Base-by-base conservation (phyloP, 352 stramenopile genomes). In the Phytopythium kandeliae region DNA sequence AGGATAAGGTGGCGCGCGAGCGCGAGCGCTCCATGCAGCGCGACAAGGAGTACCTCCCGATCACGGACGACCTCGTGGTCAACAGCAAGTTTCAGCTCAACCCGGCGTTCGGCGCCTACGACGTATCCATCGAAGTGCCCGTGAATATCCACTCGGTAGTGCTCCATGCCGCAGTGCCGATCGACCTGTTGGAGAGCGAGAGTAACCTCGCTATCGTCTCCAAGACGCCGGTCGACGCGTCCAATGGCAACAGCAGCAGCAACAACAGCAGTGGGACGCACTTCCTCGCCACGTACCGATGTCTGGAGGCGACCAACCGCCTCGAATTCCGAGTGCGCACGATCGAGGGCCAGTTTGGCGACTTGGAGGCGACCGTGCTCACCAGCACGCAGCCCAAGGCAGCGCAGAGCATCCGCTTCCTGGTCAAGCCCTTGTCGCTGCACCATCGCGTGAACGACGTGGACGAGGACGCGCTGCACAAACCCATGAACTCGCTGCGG, bases 11-110 rank as follows among this genome's bases (percentile, higher is more conserved):
- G 21, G 43, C 63, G 8, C 74, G 71, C n/a, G 62, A 91, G 52
- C 71, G 71, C 38, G 56, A 87, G 7, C 65, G 67, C n/a, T 52
- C 65, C 28, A 53, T 49, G 4, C 53, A 69, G 22, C 67, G 64
- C 13, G 73, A 90, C 42, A 85, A 85, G 42, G 74, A 90, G 48
- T 83, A 67, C 34, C 40, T 91, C n/a, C 64, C 76, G 1, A 64
- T 87, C 5, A 76, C 81, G 4, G 79, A 95, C 51, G 76, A 92
- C 21, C 54, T 95, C 22, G 73, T 86, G 2, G 73, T 90, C 19
- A 92, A 90, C 55, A 77, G 77, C 61, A 81, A 82, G 19, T 89
- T 89, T 50, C 74, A 83, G 59, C 63, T 95, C 35, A 87, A 87
- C 44, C 74, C 78, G n/a, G 55, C 51, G 19, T 47, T 86, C 19